Conservation (phyloP, 2,329 filamentous ascomycete genomes). For the Ophiostoma pallidulum region DNA sequence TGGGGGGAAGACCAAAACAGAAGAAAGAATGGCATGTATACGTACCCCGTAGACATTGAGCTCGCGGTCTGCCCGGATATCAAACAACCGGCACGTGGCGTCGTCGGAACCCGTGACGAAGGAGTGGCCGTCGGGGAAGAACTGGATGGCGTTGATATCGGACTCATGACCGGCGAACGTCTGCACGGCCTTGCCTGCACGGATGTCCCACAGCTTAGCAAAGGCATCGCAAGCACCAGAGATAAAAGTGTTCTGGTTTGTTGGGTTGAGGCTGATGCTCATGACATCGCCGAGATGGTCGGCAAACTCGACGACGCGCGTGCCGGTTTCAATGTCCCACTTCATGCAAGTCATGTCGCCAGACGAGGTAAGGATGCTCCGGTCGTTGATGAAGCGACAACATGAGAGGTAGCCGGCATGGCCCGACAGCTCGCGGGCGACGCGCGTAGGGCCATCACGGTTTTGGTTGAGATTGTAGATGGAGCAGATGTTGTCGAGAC, state of each 20-base stretch:
- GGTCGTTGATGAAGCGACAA: constrained; percentile 98
- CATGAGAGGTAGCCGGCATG: constrained; percentile 96
- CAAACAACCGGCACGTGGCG: constrained; percentile 92
- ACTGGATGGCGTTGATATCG: constrained; percentile 98
- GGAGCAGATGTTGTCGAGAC: constrained; percentile 98
- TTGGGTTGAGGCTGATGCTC: constrained; percentile 99
- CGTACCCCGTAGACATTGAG: constrained; percentile 59
- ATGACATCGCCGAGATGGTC: constrained; percentile 98
- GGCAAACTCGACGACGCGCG: constrained; percentile 95
- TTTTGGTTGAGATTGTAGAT: constrained; percentile 97
- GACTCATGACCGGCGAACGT: constrained; percentile 98
- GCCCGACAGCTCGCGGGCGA: constrained; percentile 89
- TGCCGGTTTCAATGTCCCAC: constrained; percentile 97
- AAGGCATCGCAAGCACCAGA: constrained; percentile 99
- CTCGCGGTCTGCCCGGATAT: constrained; percentile 88
- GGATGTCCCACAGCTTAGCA: constrained; percentile 97
- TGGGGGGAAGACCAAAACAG: too few species aligned
- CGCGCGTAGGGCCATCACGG: constrained; percentile 91
- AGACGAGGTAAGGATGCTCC: constrained; percentile 93
- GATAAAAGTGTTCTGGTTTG: constrained; percentile 98
- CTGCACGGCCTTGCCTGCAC: constrained; percentile 95
- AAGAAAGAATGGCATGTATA: too few species aligned
- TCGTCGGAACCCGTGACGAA: constrained; percentile 98
- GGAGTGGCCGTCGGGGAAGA: constrained; percentile 97
- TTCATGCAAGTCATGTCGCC: constrained; percentile 99